A percentile compares a stretch with the other conserved stretches of the same genome.
Conservation (phyloP, 2,329 filamentous ascomycete genomes). For the Didymella exigua region DNA sequence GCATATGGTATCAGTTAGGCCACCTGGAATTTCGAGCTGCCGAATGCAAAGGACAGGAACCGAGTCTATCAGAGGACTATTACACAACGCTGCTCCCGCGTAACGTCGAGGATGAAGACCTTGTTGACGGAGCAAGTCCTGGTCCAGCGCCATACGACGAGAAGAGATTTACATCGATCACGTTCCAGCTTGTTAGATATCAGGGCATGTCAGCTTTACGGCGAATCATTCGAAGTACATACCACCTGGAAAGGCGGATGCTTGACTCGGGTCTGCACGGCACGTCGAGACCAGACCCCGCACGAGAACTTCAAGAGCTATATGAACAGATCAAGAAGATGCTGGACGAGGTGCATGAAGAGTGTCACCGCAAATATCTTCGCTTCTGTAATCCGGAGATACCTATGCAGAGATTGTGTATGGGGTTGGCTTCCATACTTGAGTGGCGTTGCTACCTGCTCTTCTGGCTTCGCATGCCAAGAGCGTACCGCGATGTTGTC, state of each 20-base stretch:
- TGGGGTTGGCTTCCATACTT: constrained; percentile 41
- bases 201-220: constrained; percentile 44
- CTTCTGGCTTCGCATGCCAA: constrained; percentile 49
- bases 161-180: constrained; percentile 42
- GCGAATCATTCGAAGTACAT: constrained; percentile 46
- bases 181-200: constrained; percentile 45
- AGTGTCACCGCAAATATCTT: constrained; percentile 41
- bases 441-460: constrained; percentile 48
- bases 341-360: constrained; percentile 44
- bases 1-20: constrained; percentile 48
- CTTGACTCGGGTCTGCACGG: constrained; percentile 43
- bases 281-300: constrained; percentile 41
- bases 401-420: constrained; percentile 38
- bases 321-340: constrained; percentile 47
- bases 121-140: constrained; percentile 44
- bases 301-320: constrained; percentile 40
- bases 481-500: constrained; percentile 45
- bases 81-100: constrained; percentile 47
- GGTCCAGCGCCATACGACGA: constrained; percentile 41
- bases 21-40: constrained; percentile 48
- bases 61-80: constrained; percentile 45
- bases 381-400: constrained; percentile 39
- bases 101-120: constrained; percentile 48
- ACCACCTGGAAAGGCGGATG: constrained; percentile 46
- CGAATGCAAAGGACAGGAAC: constrained; percentile 49